Base-by-base conservation (phyloP, 2,329 filamentous ascomycete species). In the Pseudogymnoascus destructans region DNA sequence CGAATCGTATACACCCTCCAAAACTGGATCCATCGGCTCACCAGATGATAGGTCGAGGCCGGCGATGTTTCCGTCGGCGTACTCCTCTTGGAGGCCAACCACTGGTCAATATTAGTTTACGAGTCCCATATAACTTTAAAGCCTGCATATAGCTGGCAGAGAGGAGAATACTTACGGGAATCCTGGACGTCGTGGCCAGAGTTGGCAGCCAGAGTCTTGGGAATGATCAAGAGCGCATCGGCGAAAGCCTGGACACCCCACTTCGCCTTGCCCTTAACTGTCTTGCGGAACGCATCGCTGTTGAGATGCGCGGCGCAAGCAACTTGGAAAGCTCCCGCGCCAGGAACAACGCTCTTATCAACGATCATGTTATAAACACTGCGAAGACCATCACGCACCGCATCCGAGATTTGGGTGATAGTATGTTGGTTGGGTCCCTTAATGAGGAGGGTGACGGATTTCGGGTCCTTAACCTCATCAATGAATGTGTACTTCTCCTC, bases 291-390 rank as follows among this genome's bases (percentile, higher is more conserved):
- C 15, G 80, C 81, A 67, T 95, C 89, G 63, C 89, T 90, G 71
- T 86, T 87, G 62, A 98, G 78, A 72, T 95, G 90, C 52, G 84
- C 79, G 21, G 91, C 89, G 66, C 89, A 95, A 30, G 93, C 91
- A 49, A 98, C 85, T 73, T 98, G 93, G 82, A 95, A 98, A 55
- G 93, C 89, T 66, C 93, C 93, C 59, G 84, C 93, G 60, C 93
- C 93, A 1, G 93, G 93, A 23, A 98, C 89, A 17, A 98, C 93
- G 65, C 87, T 92, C 74, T 86, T 84, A 72, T 98, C 93, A n/a
- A 97, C 92, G 71, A 98, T 97, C 79, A 95, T 95, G 78, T 98
- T 98, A 81, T 96, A 97, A 55, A 97, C 93, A 70, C 89, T 95
- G 69, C 93, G 84, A 65, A 98, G 79, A 62, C 93, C 93, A 70